Evolutionary conservation across 352 stramenopile species (phyloP), one percentile per base, ranked within the genome.

Genomic region (Phytopythium vexans): DNA sequence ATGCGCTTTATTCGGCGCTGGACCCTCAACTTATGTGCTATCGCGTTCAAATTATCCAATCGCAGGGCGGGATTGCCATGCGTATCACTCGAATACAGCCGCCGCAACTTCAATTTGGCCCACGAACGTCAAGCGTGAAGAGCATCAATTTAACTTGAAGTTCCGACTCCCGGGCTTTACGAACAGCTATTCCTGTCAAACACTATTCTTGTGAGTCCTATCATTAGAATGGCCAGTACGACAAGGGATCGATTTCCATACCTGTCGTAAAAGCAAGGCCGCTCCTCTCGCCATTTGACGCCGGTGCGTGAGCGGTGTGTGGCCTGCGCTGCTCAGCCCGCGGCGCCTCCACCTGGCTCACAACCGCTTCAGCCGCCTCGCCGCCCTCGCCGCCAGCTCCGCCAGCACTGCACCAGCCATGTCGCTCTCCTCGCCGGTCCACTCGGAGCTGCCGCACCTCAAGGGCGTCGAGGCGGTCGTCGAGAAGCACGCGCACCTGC

Each of bases 401-500:
- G n/a, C 21, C 21, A 27, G 21, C 21, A 27, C 21, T 27, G 21
- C 21, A 27, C 32, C 33, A 27, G 34, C 33, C 45, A 52, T 52
- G 46, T 52, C 46, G n/a, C 33, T 49, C 27, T 49, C 43, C 27
- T 15, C 27, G 27, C 21, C 15, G 14, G n/a, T 32, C n/a, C 40
- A 70, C 37, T 51, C 63, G 8, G 54, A 72, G 31, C 27, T 66
- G 33, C 59, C 54, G 11, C 64, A 72, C 31, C 45, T 72, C n/a
- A 34, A 1, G 43, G 52, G 64, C 35, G 60, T 54, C 37, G 45
- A 69, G 44, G 60, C 38, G 21, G 61, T 48, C 11, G 57, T 54
- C 41, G 56, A 73, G 27, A 65, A 73, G 47, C 72, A 82, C 54
- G 62, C 64, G 14, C 62, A 79, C 56, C 55, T 86, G 47, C 68